Base-by-base conservation (phyloP, 2,329 filamentous ascomycete genomes). In the Exophiala sp. region DNA sequence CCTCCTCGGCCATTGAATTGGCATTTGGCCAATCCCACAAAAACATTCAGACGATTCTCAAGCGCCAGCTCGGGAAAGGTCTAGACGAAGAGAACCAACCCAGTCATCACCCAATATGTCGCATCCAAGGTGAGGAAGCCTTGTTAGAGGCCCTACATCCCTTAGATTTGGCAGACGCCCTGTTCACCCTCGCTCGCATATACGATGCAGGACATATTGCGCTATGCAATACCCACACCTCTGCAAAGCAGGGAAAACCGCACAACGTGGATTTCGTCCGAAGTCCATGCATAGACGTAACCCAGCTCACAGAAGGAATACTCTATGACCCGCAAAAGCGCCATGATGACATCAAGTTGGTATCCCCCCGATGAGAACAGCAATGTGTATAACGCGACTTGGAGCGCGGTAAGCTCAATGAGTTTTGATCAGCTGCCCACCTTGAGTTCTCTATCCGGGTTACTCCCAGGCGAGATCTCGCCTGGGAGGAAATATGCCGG, bases 201-300 rank as follows among this genome's bases (percentile, higher is more conserved):
- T 58, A 56, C 32, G 57, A 59, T 32, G 57, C 55, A 30, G 52
- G 46, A 18, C 57, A 59, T 40, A 44, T 58, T 3, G 39, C 43
- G 21, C 16, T 59, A 23, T 59, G 57, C 42, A 45, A 44, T 19
- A 43, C 32, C 18, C 21, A 49, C 5, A 39, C 37, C 19, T 32
- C 46, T 4, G 49, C 55, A 14, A 42, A 43, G 16, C 46, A 42
- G 34, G 50, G 42, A 7, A 39, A 42, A 22, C 14, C 24, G 19
- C 45, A 51, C n/a, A 22, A 59, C 24, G 53, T 46, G 23, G 30
- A 16, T 23, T 52, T 57, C 27, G n/a, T 22, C 3, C 35, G 45
- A 11, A 42, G 46, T 44, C 56, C 51, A 3, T 45, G 48, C 16
- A 35, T 58, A 13, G 52, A 57, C 37, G 42, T 58, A 2, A 37